A percentile compares a stretch with the other conserved stretches of the same genome.
Evolutionary conservation across 2,329 filamentous ascomycete species (phyloP).

Genomic region (Trichoderma atrobrunneum): DNA sequence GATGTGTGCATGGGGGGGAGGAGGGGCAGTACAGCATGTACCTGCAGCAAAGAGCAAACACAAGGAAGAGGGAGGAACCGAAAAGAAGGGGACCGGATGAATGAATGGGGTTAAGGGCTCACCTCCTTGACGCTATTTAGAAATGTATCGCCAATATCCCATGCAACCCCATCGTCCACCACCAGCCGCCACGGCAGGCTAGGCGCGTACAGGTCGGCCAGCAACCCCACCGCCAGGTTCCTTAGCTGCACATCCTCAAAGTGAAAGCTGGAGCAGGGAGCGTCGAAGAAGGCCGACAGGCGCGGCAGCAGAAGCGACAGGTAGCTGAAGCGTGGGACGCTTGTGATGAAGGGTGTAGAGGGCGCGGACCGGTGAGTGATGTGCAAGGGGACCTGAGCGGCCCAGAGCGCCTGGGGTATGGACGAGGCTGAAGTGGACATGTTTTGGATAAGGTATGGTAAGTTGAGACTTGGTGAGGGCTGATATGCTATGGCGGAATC

Average conservation of each 20-base stretch:
- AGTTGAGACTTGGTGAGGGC: not conserved
- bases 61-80: not conserved
- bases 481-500: slow-evolving; percentile 11
- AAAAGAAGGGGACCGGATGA: not conserved
- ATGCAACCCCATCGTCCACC: slow-evolving; percentile 53
- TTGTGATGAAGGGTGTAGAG: slow-evolving; percentile 50
- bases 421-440: slow-evolving; percentile 7
- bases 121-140: slow-evolving; percentile 64
- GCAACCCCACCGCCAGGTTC: slow-evolving; percentile 52
- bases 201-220: slow-evolving; percentile 57
- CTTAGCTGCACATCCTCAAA: slow-evolving; percentile 53
- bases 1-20: not conserved
- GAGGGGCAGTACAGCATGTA: not conserved
- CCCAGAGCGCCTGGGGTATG: slow-evolving; percentile 52
- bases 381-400: slow-evolving; percentile 51
- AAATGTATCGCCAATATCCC: slow-evolving; percentile 62
- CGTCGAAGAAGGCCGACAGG: slow-evolving; percentile 51
- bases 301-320: slow-evolving; percentile 56
- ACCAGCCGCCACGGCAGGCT: slow-evolving; percentile 53
- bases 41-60: not conserved
- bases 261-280: slow-evolving; percentile 57
- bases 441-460: not conserved
- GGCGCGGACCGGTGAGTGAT: slow-evolving; percentile 51
- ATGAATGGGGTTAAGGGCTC: slow-evolving; percentile 23
- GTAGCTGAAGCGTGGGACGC: slow-evolving; percentile 58